Evolutionary conservation across 768 basidiomycete genomes (phyloP).

Genomic region (Macrolepiota fuliginosa): DNA sequence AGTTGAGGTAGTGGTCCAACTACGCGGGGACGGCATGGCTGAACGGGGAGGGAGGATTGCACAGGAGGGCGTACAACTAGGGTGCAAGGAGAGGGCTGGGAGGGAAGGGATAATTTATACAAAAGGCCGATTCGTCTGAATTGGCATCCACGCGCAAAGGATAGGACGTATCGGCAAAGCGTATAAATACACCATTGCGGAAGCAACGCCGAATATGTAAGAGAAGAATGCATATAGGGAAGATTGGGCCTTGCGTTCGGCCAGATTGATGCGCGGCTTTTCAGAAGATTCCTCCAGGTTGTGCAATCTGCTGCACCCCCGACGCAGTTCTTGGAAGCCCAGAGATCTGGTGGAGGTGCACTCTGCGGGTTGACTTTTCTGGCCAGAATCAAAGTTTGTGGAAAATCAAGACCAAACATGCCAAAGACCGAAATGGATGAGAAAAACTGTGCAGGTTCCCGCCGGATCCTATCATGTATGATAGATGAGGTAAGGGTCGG

Average conservation of each 20-base stretch:
- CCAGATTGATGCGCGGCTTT: not conserved
- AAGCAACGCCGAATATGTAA: constrained; percentile 9
- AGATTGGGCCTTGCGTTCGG: not conserved
- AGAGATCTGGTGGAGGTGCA: not conserved
- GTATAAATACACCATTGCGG: constrained; percentile 3
- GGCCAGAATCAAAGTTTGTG: not conserved
- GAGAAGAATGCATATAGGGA: constrained; percentile 2
- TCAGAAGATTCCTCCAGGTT: not conserved
- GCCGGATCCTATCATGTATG: not conserved
- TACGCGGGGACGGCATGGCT: not conserved
- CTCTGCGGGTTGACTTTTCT: not conserved
- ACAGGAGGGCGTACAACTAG: not conserved
- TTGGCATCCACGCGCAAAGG: not conserved
- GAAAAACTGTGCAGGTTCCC: not conserved
- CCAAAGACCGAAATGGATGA: not conserved
- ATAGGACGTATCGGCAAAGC: not conserved
- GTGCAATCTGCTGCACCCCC: not conserved
- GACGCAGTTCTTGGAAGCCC: not conserved
- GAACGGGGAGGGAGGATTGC: constrained; percentile 2
- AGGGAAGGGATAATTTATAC: not conserved
- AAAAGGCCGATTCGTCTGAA: not conserved
- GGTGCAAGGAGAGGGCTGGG: not conserved
- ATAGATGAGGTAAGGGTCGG: not conserved
- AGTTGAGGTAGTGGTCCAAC: constrained; percentile 2
- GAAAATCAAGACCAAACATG: not conserved